Base-by-base conservation (phyloP, 306 rosid genomes). In the Chamaecrista fasciculata region DNA sequence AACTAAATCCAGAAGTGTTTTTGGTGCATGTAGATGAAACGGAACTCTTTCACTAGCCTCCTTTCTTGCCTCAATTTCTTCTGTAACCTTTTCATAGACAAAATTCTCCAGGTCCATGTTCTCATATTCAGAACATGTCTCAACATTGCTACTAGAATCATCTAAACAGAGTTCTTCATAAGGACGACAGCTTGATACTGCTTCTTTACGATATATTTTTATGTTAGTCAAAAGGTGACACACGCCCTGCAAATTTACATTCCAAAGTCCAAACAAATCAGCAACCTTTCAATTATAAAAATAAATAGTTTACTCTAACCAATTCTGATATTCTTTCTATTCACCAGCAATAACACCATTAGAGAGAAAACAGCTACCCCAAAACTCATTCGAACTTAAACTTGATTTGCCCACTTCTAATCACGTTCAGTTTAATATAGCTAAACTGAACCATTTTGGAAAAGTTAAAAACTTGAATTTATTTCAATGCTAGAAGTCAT, bases 71-170 rank as follows among this genome's bases (percentile, higher is more conserved):
- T 86, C 92, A 57, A 86, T 85, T 80, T 94, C 96, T 82, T 90
- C 96, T 1, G 88, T 83, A 56, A 94, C 97, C 84, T 94, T 90
- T 20, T 86, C 90, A 62, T 82, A 90, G 58, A 88, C 94, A 71
- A 90, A 79, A 76, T 85, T 94, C 81, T 94, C 98, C 71, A 94
- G 75, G 79, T 94, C 98, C 97, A 90, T 94, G 78, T 86, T 94
- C 79, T 88, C 95, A 76, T 90, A 84, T 71, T 86, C 96, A 40
- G 92, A 80, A 61, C 73, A 72, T 34, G 89, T 81, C 85, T 90
- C 98, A 36, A 78, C 77, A 77, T 87, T 87, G 79, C 89, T 83
- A 67, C 89, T 85, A 71, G 90, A 81, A 69, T 66, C 91, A 66
- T 88, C 91, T 67, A 90, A 79, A 53, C 82, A 81, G 10, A 88